phyloP scores from a whole-genome alignment of 1,284 basidiomycete genomes.

The Chalciporus sp. region DNA sequence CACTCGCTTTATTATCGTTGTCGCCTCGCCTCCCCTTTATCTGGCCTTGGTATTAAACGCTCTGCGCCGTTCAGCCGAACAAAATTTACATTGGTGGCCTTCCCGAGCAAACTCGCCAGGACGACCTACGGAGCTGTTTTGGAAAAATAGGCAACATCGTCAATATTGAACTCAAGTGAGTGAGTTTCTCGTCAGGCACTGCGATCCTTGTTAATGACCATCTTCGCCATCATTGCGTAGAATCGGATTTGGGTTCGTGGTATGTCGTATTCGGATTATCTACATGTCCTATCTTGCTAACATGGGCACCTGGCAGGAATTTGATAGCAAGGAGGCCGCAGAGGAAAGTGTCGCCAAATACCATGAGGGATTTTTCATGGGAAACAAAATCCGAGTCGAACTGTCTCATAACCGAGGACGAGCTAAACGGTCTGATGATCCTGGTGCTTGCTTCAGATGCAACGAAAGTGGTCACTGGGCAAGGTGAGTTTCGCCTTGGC shows the following conservation, averaged over 20 bases:
- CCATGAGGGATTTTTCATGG: constrained; percentile 85
- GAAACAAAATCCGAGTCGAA: constrained; percentile 85
- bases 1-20: constrained; percentile 49
- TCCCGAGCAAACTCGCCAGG: constrained; percentile 79
- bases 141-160: constrained; percentile 78
- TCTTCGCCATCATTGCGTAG: constrained; percentile 31
- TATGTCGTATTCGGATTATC: constrained; percentile 40
- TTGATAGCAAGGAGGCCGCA: constrained; percentile 75
- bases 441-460: constrained; percentile 84
- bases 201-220: constrained; percentile 6
- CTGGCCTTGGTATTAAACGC: constrained; percentile 56
- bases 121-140: constrained; percentile 82
- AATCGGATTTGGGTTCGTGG: constrained; percentile 84
- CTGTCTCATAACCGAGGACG: constrained; percentile 79
- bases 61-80: constrained; percentile 75
- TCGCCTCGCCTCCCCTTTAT: constrained; percentile 47
- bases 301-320: constrained; percentile 58
- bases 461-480: constrained; percentile 85
- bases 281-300: neutral
- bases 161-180: constrained; percentile 81
- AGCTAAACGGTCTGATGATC: constrained; percentile 75
- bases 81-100: constrained; percentile 88
- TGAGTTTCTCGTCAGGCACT: constrained; percentile 22
- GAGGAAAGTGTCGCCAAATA: constrained; percentile 85
- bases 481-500: constrained; percentile 50